Percentiles rank a stretch among this genome's conserved stretches.
phyloP scores from a whole-genome alignment of 345 rosid genomes.

The Rhodomyrtus tomentosa region DNA sequence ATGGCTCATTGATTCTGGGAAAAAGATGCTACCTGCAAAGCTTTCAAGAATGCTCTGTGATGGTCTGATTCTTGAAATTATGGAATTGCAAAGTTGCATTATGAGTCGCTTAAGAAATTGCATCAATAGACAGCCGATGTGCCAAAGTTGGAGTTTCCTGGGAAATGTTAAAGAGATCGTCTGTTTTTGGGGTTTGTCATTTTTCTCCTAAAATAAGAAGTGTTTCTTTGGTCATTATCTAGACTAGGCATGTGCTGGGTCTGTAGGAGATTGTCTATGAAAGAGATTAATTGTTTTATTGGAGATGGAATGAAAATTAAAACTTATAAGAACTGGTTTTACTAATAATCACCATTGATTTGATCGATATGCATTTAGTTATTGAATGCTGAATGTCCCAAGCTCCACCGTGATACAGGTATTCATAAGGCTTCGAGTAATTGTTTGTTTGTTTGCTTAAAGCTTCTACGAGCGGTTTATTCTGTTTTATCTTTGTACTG shows the following conservation, averaged over 20 bases:
- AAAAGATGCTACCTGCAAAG: background rate
- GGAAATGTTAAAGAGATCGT: background rate
- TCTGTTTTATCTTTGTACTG: background rate
- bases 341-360: background rate
- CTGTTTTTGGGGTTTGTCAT: background rate
- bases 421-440: background rate
- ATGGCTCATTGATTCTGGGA: background rate
- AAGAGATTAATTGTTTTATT: background rate
- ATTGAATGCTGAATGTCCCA: background rate
- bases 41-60: background rate
- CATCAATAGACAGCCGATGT: background rate
- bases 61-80: background rate
- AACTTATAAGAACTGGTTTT: background rate
- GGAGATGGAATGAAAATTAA: background rate
- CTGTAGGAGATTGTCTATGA: background rate
- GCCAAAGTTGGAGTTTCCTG: background rate
- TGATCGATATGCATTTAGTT: background rate
- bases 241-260: background rate
- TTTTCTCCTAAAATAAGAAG: background rate
- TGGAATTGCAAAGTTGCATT: background rate
- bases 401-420: background rate
- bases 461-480: background rate
- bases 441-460: background rate
- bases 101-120: background rate
- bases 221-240: background rate